phyloP scores from a whole-genome alignment of 345 rosid genomes.

The Citropsis articulata region DNA sequence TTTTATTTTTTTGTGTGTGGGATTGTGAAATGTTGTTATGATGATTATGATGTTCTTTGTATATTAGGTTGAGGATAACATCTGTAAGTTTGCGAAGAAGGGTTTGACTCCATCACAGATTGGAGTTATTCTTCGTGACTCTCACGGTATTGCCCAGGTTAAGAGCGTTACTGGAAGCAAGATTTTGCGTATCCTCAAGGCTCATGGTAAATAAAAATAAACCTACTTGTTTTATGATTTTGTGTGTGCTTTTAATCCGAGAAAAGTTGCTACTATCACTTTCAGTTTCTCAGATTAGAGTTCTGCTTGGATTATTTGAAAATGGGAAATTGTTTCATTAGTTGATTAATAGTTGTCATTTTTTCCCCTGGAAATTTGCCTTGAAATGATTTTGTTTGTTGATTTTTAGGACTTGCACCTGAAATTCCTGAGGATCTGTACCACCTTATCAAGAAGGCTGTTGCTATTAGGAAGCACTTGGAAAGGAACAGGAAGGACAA shows the following conservation, averaged over 20 bases:
- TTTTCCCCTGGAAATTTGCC: background rate
- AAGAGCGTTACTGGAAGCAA: conserved; percentile 70
- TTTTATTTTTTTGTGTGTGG: background rate
- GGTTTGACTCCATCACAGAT: conserved; percentile 79
- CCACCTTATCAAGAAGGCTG: conserved; percentile 76
- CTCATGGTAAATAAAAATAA: conserved; percentile 39
- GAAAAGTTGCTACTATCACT: background rate
- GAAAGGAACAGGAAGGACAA: conserved; percentile 79
- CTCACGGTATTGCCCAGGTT: conserved; percentile 74
- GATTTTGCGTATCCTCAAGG: conserved; percentile 62
- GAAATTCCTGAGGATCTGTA: conserved; percentile 71
- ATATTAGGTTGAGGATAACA: conserved; percentile 58
- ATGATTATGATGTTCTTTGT: background rate
- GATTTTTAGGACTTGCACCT: conserved; percentile 51
- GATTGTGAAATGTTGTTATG: background rate
- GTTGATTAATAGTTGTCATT: background rate
- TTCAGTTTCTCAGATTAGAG: background rate
- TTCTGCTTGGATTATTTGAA: background rate
- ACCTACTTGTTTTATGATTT: background rate
- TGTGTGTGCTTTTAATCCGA: background rate
- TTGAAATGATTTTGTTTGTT: background rate
- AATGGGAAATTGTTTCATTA: background rate
- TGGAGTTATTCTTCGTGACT: conserved; percentile 76
- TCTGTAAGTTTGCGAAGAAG: conserved; percentile 73
- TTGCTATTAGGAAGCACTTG: conserved; percentile 65